phyloP scores from a whole-genome alignment of 2,329 filamentous ascomycete genomes.

The Calonectria henricotiae region DNA sequence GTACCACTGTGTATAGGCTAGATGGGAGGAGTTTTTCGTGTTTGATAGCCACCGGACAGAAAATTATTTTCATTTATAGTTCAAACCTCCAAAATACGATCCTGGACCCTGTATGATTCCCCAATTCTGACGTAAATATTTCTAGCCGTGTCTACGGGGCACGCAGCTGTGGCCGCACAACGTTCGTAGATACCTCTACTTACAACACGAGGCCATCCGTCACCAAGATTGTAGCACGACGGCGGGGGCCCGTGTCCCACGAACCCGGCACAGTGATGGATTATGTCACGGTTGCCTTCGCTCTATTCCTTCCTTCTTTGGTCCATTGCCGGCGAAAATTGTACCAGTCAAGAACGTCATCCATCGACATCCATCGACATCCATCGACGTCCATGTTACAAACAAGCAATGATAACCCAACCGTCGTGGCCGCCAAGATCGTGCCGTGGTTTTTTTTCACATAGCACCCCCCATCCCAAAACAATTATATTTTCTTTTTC shows the following conservation, averaged over 20 bases:
- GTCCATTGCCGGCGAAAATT: background rate
- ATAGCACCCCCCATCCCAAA: too few relatives aligned
- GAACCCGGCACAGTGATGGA: too few relatives aligned
- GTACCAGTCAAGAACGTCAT: background rate
- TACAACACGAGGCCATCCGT: too few relatives aligned
- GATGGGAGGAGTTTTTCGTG: conserved; percentile 50
- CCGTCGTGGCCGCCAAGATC: background rate
- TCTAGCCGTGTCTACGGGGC: too few relatives aligned
- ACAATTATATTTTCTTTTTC: too few relatives aligned
- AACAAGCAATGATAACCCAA: background rate
- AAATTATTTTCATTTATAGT: conserved; percentile 48
- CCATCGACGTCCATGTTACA: background rate
- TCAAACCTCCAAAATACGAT: conserved; percentile 32
- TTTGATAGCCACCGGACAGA: conserved; percentile 52
- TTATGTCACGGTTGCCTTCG: too few relatives aligned
- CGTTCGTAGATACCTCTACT: conserved; percentile 24
- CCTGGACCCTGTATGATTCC: too few relatives aligned
- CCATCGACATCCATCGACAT: background rate
- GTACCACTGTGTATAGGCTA: conserved; percentile 53
- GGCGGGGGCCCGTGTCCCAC: too few relatives aligned
- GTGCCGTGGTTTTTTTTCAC: background rate
- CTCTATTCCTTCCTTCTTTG: background rate
- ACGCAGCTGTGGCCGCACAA: conserved; percentile 48
- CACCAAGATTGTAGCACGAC: too few relatives aligned
- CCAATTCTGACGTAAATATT: too few relatives aligned